Base-by-base conservation (phyloP, 169 alveolate species). In the Plasmodium vivax region DNA sequence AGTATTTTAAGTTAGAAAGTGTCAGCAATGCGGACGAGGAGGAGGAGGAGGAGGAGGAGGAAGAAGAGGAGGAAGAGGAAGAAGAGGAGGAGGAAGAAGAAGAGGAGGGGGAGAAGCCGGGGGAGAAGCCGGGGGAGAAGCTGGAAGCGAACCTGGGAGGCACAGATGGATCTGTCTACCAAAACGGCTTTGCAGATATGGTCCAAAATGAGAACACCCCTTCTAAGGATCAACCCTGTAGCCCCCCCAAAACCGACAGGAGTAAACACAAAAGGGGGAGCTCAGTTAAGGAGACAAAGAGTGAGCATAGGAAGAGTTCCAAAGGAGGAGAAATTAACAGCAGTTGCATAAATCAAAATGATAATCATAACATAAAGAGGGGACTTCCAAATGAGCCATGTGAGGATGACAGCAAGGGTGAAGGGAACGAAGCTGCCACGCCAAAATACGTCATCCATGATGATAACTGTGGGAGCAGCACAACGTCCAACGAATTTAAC, bases 1-100 rank as follows among this genome's bases (percentile, higher is more conserved):
- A 12, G 5, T 88, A 88, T 88, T 88, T 88, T 88, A 88, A 88
- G 68, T 16, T n/a, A 4, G 36, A 56, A 32, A 75, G n/a, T 5
- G 41, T 45, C 23, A 72, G 58, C 14, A 8, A 12, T 56, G 27
- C 14, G 51, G 32, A 19, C 10, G 74, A 14, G 8, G 85, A 80
- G 30, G 32, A 19, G 16, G 30, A 72, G 7, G 38, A 68, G 19
- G 30, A 7, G n/a, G 51, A 83, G 4, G 41, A 38, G 10, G 82
- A 34, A 6, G 19, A 23, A 2, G 56, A 56, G n/a, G 30, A 83
- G 0, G 45, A 84, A 0, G 30, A 85, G n/a, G 45, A 75, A 16
- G 10, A 85, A 4, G 56, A 32, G 32, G 34, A 71, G 43, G 43
- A 36, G 7, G 43, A 36, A 2, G 7, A 36, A 2, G 43, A 36